A percentile compares a stretch with the other conserved stretches of the same genome.
phyloP scores from a whole-genome alignment of 768 basidiomycete genomes.

The Podaxis sp. region DNA sequence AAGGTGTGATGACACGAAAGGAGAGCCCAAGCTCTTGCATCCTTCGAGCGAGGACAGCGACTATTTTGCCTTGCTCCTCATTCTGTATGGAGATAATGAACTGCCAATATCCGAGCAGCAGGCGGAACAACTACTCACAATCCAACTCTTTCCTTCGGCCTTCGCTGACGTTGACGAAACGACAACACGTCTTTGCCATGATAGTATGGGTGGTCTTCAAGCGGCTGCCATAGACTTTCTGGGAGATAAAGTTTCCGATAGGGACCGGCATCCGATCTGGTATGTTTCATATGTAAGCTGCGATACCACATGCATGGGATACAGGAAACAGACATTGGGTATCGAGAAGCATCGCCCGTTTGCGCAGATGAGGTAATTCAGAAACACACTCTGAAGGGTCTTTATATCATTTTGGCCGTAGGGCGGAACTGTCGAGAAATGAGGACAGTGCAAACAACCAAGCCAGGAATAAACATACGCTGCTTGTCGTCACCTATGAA shows the following conservation, averaged over 20 bases:
- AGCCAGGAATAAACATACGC: constrained; percentile 16
- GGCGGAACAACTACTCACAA: constrained; percentile 22
- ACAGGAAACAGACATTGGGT: constrained; percentile 49
- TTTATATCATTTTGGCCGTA: constrained; percentile 51
- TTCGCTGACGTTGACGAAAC: constrained; percentile 49
- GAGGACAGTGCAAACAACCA: constrained; percentile 13
- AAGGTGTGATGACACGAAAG: constrained; percentile 68
- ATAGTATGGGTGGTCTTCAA: constrained; percentile 45
- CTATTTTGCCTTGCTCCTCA: constrained; percentile 39
- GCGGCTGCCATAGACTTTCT: constrained; percentile 47
- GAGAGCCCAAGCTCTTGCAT: constrained; percentile 33
- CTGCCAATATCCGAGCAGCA: not conserved
- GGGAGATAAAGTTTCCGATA: constrained; percentile 59
- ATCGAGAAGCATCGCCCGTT: constrained; percentile 42
- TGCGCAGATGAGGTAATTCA: constrained; percentile 47
- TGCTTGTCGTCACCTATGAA: constrained; percentile 57
- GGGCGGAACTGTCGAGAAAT: constrained; percentile 48
- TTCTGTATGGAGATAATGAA: constrained; percentile 38
- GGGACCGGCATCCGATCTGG: constrained; percentile 61
- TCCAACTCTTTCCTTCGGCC: constrained; percentile 33
- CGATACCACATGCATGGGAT: not conserved
- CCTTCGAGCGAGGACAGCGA: constrained; percentile 39
- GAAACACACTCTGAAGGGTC: constrained; percentile 58
- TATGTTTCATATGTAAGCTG: not conserved
- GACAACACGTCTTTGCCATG: constrained; percentile 34